Evolutionary conservation across 2,329 filamentous ascomycete genomes (phyloP).

Genomic region (Pyrenophora teres): DNA sequence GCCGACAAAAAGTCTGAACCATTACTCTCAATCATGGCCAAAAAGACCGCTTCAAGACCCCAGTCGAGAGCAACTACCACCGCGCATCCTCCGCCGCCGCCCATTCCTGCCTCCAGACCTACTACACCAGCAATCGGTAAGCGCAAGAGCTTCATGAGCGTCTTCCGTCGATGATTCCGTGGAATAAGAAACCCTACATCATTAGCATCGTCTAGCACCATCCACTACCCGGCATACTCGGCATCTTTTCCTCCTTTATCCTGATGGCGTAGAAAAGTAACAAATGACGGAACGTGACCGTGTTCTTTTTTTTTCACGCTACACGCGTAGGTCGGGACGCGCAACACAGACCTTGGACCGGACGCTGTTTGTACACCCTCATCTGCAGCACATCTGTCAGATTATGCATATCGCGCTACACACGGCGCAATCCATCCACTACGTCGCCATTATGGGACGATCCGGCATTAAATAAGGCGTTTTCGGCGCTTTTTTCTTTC

Average conservation of each 20-base stretch:
- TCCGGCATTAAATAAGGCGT: constrained; percentile 4
- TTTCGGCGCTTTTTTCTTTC: neutral
- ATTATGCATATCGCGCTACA: too few relatives aligned
- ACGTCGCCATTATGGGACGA: neutral
- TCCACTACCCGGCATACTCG: neutral
- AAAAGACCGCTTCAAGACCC: constrained; percentile 19
- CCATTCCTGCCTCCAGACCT: constrained; percentile 37
- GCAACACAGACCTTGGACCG: too few relatives aligned
- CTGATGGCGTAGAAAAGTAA: too few relatives aligned
- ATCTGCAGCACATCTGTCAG: too few relatives aligned
- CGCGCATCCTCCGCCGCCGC: constrained; percentile 29
- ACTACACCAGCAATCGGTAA: constrained; percentile 49
- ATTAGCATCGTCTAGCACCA: neutral
- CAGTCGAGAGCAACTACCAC: neutral
- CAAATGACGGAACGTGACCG: too few relatives aligned
- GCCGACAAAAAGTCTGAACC: constrained; percentile 31
- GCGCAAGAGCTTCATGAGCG: constrained; percentile 54
- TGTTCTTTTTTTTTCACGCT: too few relatives aligned
- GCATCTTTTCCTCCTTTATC: neutral
- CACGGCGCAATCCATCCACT: neutral
- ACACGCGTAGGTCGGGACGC: too few relatives aligned
- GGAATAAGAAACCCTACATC: too few relatives aligned
- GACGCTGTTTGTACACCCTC: too few relatives aligned
- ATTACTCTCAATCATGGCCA: constrained; percentile 28
- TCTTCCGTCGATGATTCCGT: constrained; percentile 45